Evolutionary conservation across 371 early-diverging fungal genomes (phyloP).

Genomic region (Gilbertella persicaria): DNA sequence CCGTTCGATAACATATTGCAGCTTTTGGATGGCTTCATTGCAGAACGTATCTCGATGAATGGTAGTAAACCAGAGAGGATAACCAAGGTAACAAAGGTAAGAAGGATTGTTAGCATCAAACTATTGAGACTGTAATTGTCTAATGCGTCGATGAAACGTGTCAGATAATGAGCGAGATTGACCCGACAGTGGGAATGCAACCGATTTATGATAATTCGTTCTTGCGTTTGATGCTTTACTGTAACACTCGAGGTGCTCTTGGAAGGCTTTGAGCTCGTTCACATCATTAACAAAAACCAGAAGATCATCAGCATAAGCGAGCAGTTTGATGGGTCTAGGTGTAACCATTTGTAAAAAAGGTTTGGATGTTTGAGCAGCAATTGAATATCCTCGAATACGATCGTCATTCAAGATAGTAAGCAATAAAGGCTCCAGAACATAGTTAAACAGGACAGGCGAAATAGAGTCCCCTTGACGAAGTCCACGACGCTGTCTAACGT

Average conservation of each 20-base stretch:
- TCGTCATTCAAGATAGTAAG: neutral
- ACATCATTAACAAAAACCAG: neutral
- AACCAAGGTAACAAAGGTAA: no score
- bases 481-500: neutral
- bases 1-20: no score
- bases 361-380: neutral
- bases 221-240: neutral
- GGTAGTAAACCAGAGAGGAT: no score
- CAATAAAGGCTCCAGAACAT: neutral
- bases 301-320: slow-evolving; percentile 7
- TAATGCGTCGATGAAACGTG: no score
- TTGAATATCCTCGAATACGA: neutral
- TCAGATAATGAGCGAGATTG: no score
- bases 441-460: slow-evolving; percentile 1
- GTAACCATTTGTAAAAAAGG: neutral
- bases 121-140: no score
- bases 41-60: no score
- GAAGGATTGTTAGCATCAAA: no score
- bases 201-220: slow-evolving; percentile 1
- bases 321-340: neutral
- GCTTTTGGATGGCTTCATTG: no score
- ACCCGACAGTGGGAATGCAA: slow-evolving; percentile 2
- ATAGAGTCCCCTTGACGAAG: slow-evolving; percentile 2
- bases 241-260: neutral
- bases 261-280: neutral